phyloP scores from a whole-genome alignment of 257 asterid genomes.

The Solanum acaule region DNA sequence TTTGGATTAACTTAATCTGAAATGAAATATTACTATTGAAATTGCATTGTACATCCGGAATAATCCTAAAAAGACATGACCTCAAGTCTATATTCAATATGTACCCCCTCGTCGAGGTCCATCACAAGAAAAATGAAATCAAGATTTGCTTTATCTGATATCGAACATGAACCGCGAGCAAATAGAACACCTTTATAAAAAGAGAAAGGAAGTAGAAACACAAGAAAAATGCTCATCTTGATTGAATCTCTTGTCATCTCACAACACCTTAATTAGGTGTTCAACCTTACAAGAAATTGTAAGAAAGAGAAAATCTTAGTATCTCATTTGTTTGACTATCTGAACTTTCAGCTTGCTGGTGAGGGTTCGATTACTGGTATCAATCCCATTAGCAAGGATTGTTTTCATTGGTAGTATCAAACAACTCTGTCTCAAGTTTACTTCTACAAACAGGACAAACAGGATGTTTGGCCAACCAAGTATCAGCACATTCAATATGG shows the following conservation, averaged over 20 bases:
- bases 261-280: not conserved
- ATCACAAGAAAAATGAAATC: not conserved
- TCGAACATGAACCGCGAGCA: not conserved
- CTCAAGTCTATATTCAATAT: not conserved
- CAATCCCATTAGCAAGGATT: conserved; percentile 22
- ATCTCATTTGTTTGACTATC: rapidly evolving
- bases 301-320: no score
- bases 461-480: conserved; percentile 61
- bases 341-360: not conserved
- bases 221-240: not conserved
- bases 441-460: conserved; percentile 76
- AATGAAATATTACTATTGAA: no score
- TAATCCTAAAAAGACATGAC: not conserved
- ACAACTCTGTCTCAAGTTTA: conserved; percentile 37
- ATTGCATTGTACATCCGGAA: not conserved
- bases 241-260: not conserved
- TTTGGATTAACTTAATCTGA: not conserved
- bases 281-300: not conserved
- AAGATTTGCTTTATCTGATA: not conserved
- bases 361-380: not conserved
- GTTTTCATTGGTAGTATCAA: conserved; percentile 33
- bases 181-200: not conserved
- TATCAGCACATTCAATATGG: conserved; percentile 65
- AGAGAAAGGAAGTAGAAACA: not conserved
- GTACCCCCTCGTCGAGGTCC: not conserved